Percentiles rank a stretch among this genome's conserved stretches.
These are phyloP conservation scores for Parathielavia hyrcaniae DNA, from an alignment of 495 filamentous ascomycete species.

Conservation along the genomic window DNA sequence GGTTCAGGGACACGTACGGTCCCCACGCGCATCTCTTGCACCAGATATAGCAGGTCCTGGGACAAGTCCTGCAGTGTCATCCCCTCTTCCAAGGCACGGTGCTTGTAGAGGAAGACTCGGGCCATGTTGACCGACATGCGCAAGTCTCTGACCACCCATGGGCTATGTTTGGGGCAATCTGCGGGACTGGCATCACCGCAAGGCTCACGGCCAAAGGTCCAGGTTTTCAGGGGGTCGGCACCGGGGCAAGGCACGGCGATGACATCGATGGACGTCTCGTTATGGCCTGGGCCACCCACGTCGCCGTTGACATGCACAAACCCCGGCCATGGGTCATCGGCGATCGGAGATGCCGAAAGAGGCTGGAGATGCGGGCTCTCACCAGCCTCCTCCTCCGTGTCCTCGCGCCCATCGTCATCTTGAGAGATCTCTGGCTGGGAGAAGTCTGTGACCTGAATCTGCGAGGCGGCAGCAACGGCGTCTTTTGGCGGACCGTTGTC, in stretches of 20 bases:
- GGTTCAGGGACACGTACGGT: slow-evolving; percentile 19
- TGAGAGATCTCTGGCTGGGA: neutral
- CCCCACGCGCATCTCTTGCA: slow-evolving; percentile 37
- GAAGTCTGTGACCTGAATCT: slow-evolving; percentile 11
- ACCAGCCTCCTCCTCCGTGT: neutral
- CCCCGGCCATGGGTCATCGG: slow-evolving; percentile 24
- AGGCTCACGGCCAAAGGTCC: slow-evolving; percentile 35
- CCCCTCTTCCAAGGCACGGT: slow-evolving; percentile 45
- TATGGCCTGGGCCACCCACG: slow-evolving; percentile 37
- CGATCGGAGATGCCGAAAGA: neutral
- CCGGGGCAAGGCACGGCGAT: slow-evolving; percentile 44
- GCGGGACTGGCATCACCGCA: slow-evolving; percentile 30
- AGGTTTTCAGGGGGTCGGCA: slow-evolving; percentile 41
- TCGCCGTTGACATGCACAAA: slow-evolving; percentile 42
- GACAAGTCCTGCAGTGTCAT: slow-evolving; percentile 48
- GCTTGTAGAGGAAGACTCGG: slow-evolving; percentile 51
- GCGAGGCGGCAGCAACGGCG: neutral
- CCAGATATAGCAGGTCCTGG: slow-evolving; percentile 43
- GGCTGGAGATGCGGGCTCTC: neutral
- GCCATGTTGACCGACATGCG: slow-evolving; percentile 37
- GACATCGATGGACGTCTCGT: slow-evolving; percentile 44
- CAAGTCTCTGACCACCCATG: slow-evolving; percentile 42
- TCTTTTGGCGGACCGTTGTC: neutral
- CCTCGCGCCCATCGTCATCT: neutral
- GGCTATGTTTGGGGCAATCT: slow-evolving; percentile 19